Conservation (phyloP, 306 rosid species). For the Clitoria ternatea region DNA sequence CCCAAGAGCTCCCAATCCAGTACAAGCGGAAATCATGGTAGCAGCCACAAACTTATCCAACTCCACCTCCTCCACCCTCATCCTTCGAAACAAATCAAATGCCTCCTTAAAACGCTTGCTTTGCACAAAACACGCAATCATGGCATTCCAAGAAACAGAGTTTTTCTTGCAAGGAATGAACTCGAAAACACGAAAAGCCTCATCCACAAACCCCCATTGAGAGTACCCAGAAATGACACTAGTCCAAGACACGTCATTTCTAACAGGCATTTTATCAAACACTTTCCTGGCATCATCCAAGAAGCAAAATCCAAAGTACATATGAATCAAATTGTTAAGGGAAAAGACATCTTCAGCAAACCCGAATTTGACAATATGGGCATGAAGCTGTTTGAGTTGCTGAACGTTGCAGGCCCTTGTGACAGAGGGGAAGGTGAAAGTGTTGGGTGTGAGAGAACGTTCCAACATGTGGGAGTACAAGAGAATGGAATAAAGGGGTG, state of each 20-base stretch:
- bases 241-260: constrained; percentile 58
- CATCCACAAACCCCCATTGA: constrained; percentile 41
- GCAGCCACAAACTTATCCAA: constrained; percentile 59
- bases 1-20: constrained; percentile 57
- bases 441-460: constrained; percentile 40
- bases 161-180: constrained; percentile 46
- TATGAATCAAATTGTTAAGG: constrained; percentile 42
- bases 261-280: constrained; percentile 39
- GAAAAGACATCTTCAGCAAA: constrained; percentile 34
- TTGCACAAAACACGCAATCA: constrained; percentile 57
- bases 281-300: constrained; percentile 46
- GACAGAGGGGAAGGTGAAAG: constrained; percentile 50
- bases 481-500: constrained; percentile 28
- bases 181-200: constrained; percentile 45
- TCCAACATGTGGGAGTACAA: constrained; percentile 49
- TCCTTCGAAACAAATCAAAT: constrained; percentile 44
- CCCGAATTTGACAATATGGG: constrained; percentile 57
- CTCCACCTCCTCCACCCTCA: constrained; percentile 35
- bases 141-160: constrained; percentile 61
- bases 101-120: constrained; percentile 51
- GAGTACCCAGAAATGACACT: constrained; percentile 52
- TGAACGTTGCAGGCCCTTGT: constrained; percentile 37
- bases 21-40: constrained; percentile 58
- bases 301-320: constrained; percentile 39
- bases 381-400: constrained; percentile 46